Base-by-base conservation (phyloP, 371 early-diverging fungal genomes). In the Rhizopus delemar region DNA sequence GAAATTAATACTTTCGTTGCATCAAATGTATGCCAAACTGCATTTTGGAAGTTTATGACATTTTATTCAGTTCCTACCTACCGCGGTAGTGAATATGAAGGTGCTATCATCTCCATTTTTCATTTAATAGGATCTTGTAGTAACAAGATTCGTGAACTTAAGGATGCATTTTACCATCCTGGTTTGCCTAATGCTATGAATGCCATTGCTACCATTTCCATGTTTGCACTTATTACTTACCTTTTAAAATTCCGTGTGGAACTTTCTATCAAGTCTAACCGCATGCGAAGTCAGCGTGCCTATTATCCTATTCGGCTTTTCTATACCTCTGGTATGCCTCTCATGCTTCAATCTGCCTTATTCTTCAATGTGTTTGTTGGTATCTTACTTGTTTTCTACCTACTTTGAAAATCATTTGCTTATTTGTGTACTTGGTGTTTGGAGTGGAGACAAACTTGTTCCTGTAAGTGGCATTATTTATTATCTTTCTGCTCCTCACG, bases 1-100 rank as follows among this genome's bases (percentile, higher is more conserved):
- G 99, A 99, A 64, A 98, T 99, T 70, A 97, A 97, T 63, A 85
- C 99, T 65, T 99, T 99, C 74, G 98, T 99, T 81, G 99, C 99
- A 54, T 94, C 99, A 64, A 99, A 98, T 81, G 95, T 99, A 65
- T 99, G 99, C 77, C 99, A 99, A 83, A 96, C 86, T 63, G 96
- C 99, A 66, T 88, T 99, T 70, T 99, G 99, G 99, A 95, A 99
- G 81, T 93, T 97, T 12, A 89, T 99, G 68, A 92, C 93, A 60
- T 99, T 99, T 49, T 93, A 93, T 51, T 98, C 98, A 34, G 87
- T 91, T 82, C 96, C 95, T 77, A 96, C 96, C 51, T 98, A 98
- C 59, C 90, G 94, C 65, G 99, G 99, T 60, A 91, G 95, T 66
- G 99, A 99, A 82, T 99, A 98, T 65, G 99, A 99, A 81, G 99